Conservation (phyloP, 106 monocot species). For the Agapanthus africanus region DNA sequence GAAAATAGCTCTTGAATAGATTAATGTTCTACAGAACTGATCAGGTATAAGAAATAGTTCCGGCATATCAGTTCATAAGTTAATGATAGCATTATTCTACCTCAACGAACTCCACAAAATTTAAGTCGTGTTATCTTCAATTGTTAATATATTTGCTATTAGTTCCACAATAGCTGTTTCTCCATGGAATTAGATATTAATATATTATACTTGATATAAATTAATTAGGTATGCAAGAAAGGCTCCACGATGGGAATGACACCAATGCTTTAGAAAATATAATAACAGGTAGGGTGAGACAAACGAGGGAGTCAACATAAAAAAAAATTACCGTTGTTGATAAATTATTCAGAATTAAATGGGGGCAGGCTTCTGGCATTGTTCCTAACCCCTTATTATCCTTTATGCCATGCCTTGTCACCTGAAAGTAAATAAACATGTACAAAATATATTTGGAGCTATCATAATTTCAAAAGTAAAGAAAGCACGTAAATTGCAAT, state of each 20-base stretch:
- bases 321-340: slow-evolving; percentile 49
- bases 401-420: slow-evolving; percentile 91
- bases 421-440: slow-evolving; percentile 30
- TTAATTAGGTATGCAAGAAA: background rate
- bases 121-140: background rate
- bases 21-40: background rate
- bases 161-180: background rate
- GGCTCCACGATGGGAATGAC: background rate
- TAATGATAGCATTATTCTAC: background rate
- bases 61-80: too few species aligned
- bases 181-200: background rate
- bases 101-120: background rate
- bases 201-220: background rate
- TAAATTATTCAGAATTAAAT: slow-evolving; percentile 82
- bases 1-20: background rate
- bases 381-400: slow-evolving; percentile 90
- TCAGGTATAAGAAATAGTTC: background rate
- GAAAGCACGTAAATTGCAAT: too few species aligned
- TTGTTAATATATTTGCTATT: background rate
- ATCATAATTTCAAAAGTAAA: background rate
- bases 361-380: slow-evolving; percentile 95
- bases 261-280: background rate
- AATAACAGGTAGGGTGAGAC: background rate
- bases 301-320: background rate
- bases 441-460: background rate